Percentiles rank a stretch among this genome's conserved stretches.
Evolutionary conservation across 2,329 filamentous ascomycete species (phyloP).

Genomic region (Malbranchea zuffiana): DNA sequence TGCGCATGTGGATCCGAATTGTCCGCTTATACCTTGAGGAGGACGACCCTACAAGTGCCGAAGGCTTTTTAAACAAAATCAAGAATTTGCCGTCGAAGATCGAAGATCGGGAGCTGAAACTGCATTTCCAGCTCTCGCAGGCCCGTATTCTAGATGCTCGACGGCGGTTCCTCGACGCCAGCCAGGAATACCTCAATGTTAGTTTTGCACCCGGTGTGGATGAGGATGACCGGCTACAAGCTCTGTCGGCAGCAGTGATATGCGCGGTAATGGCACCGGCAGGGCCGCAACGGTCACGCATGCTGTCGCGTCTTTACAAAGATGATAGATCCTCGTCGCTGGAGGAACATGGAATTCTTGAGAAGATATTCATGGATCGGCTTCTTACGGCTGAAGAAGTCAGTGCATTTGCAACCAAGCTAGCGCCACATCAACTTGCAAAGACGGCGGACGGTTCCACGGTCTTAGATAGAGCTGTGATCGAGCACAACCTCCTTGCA

Average conservation of each 20-base stretch:
- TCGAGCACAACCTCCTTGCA: slow-evolving; percentile 89
- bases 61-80: slow-evolving; percentile 83
- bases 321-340: slow-evolving; percentile 71
- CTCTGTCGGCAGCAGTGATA: slow-evolving; percentile 75
- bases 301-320: slow-evolving; percentile 78
- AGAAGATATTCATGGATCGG: slow-evolving; percentile 95
- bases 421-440: slow-evolving; percentile 82
- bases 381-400: slow-evolving; percentile 74
- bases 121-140: slow-evolving; percentile 84
- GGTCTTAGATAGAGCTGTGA: slow-evolving; percentile 81
- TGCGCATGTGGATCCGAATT: slow-evolving; percentile 82
- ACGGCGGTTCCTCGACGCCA: slow-evolving; percentile 77
- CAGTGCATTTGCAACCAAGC: slow-evolving; percentile 65
- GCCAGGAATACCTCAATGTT: slow-evolving; percentile 77
- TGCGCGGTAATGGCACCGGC: slow-evolving; percentile 89
- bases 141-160: slow-evolving; percentile 88
- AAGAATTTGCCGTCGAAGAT: slow-evolving; percentile 71
- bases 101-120: slow-evolving; percentile 57
- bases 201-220: slow-evolving; percentile 68
- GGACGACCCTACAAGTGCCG: slow-evolving; percentile 76
- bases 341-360: slow-evolving; percentile 69
- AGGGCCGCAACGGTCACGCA: slow-evolving; percentile 69
- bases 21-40: slow-evolving; percentile 89
- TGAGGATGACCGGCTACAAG: slow-evolving; percentile 74
- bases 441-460: slow-evolving; percentile 83